Base-by-base conservation (phyloP, 1,284 basidiomycete species). In the Thelephora terrestris region DNA sequence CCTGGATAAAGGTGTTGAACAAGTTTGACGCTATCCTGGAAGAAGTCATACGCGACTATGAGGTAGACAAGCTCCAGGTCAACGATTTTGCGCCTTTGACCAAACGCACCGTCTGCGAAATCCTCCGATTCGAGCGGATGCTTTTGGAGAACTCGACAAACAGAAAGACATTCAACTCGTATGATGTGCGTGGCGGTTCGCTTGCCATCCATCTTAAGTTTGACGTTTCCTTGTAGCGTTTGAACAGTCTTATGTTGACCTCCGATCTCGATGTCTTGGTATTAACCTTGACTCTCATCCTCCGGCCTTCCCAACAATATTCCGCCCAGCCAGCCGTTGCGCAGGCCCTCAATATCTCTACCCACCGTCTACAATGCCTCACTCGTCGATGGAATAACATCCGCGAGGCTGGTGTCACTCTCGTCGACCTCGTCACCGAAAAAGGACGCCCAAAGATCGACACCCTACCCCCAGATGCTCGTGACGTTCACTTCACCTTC, bases 81-180 rank as follows among this genome's bases (percentile, higher is more conserved):
- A 86, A 83, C 54, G 74, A 78, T 24, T 97, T 99, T 62, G 81
- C 81, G 1, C 79, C 84, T 0, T 67, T 75, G 40, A 84, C 84
- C 37, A 95, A 93, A 73, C 77, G 76, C 51, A 73, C 84, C 3
- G 64, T 96, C 14, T 79, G 85, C 53, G 83, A 88, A 61, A 85
- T 99, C 53, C 76, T 99, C 50, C 75, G 82, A 56, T 95, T 99
- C 57, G 82, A 92, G 65, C 78, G 90, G 48, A 70, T 99, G 42
- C 71, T 99, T 46, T 72, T 99, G 60, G 96, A 99, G 70, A 98
- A 98, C 65, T 96, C 94, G 51, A 99, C 95, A 43, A 99, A 96
- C 63, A 77, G 96, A 61, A 99, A 98, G 73, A 87, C 94, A 51
- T 99, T 90, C 69, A 85, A 81, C 52, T 97, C 93, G 3, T 99